A percentile compares a stretch with the other conserved stretches of the same genome.
Conservation (phyloP, 2,329 filamentous ascomycete species). For the Colletotrichum sp. region DNA sequence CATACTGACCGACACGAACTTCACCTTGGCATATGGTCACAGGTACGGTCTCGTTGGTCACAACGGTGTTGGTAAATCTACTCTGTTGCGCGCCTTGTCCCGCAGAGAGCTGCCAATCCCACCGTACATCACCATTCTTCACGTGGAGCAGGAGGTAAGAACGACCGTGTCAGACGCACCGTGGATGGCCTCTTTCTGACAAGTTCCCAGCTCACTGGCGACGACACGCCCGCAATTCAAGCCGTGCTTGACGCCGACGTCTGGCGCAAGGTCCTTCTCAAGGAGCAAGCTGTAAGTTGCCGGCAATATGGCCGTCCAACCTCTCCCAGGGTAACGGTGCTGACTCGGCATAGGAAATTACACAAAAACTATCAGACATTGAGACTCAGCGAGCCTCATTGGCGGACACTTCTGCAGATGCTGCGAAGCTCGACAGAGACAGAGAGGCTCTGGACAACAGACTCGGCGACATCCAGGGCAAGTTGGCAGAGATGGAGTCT, state of each 20-base stretch:
- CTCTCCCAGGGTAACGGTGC: constrained; percentile 21
- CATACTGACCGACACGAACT: constrained; percentile 87
- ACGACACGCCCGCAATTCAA: constrained; percentile 93
- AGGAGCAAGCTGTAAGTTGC: constrained; percentile 79
- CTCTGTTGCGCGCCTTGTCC: constrained; percentile 89
- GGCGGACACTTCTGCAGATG: constrained; percentile 92
- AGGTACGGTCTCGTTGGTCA: constrained; percentile 97
- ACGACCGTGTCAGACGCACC: neutral
- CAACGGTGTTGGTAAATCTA: constrained; percentile 99
- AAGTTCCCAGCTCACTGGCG: constrained; percentile 76
- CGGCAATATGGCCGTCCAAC: neutral
- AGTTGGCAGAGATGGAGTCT: constrained; percentile 97
- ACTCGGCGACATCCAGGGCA: constrained; percentile 87
- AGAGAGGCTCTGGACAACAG: constrained; percentile 90
- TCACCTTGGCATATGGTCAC: constrained; percentile 90
- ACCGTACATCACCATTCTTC: constrained; percentile 96
- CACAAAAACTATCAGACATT: constrained; percentile 74
- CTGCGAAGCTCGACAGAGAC: constrained; percentile 82
- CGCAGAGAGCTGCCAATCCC: constrained; percentile 94
- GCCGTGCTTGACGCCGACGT: constrained; percentile 97
- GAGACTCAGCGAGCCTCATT: constrained; percentile 79
- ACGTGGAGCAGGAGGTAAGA: constrained; percentile 93
- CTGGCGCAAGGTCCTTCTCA: constrained; percentile 94
- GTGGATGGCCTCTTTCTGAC: neutral
- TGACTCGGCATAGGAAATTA: constrained; percentile 70